These are phyloP conservation scores for Yamadazyma atmosphaerica DNA, from an alignment of 1,139 yeast species.

Conservation along the genomic window DNA sequence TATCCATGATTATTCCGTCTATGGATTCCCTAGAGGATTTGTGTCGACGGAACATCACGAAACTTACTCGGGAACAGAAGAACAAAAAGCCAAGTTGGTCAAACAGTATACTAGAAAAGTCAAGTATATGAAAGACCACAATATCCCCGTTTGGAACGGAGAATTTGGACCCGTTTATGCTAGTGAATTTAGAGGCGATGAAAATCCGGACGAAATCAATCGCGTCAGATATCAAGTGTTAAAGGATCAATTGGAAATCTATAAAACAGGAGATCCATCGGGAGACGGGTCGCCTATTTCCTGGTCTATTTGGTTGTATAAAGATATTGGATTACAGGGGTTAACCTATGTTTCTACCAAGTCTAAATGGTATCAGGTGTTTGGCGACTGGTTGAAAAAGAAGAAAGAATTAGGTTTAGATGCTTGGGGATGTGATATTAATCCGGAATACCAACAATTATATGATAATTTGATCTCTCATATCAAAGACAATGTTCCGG, in stretches of 20 bases:
- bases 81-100: slow-evolving; percentile 27
- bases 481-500: slow-evolving; percentile 31
- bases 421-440: slow-evolving; percentile 45
- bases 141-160: slow-evolving; percentile 51
- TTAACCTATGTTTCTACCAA: slow-evolving; percentile 39
- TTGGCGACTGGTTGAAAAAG: slow-evolving; percentile 36
- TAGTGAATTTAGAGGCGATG: slow-evolving; percentile 36
- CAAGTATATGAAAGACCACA: slow-evolving; percentile 31
- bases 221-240: slow-evolving; percentile 34
- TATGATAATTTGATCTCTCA: slow-evolving; percentile 31
- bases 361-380: slow-evolving; percentile 36
- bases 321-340: slow-evolving; percentile 48
- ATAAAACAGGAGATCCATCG: slow-evolving; percentile 38
- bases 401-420: slow-evolving; percentile 43
- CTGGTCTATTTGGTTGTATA: slow-evolving; percentile 49
- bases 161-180: slow-evolving; percentile 50
- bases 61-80: slow-evolving; percentile 28
- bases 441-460: slow-evolving; percentile 28
- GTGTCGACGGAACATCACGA: slow-evolving; percentile 17
- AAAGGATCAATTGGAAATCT: slow-evolving; percentile 39
- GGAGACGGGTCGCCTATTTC: slow-evolving; percentile 39
- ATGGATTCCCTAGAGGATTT: slow-evolving; percentile 33
- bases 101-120: slow-evolving; percentile 36
- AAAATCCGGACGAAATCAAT: slow-evolving; percentile 31
- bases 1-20: slow-evolving; percentile 40